Evolutionary conservation across 768 basidiomycete species (phyloP), one percentile per base, ranked within the genome.

Genomic region (Trametes cingulata): DNA sequence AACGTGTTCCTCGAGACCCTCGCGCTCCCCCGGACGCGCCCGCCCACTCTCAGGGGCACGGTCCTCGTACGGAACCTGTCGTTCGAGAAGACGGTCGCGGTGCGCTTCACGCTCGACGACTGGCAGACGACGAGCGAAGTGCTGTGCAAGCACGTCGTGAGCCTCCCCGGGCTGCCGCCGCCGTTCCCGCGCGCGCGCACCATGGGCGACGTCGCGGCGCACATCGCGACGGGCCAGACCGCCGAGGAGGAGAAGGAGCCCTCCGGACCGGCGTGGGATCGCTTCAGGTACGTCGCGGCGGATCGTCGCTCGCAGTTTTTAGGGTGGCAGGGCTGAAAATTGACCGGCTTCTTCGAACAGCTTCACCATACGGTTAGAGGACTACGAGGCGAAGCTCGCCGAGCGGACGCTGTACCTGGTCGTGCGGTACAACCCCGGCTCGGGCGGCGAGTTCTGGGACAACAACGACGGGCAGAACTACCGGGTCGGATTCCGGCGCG

Each of bases 91-190:
- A 79, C 82, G 52, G 87, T 98, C 46, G 86, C 83, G 0, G 81
- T 97, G 0, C 79, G 95, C 0, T 98, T 95, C 72, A 98, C 96
- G 1, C 78, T 96, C 47, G 96, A 98, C 72, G 86, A 90, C 48
- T 98, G 96, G 96, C 85, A 89, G 63, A 98, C 95, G 3, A 91
- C 91, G 0, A 88, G 85, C 42, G 96, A 98, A 71, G 93, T 97
- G 33, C 61, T 68, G 73, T 42, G 87, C 80, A n/a, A 73, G 68
- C 46, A 86, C 61, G 67, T 75, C 37, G 72, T 72, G n/a, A 80
- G 79, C 17, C 68, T 86, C 25, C 62, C 76, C 3, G 45, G 73
- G 25, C 7, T 74, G 72, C 49, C 82, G 77, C 0, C 60, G 65
- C 58, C 64, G 65, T 63, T 75, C 69, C 60, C 53, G 61, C 52